Base-by-base conservation (phyloP, 495 filamentous ascomycete genomes). In the Aspergillus hancockii region DNA sequence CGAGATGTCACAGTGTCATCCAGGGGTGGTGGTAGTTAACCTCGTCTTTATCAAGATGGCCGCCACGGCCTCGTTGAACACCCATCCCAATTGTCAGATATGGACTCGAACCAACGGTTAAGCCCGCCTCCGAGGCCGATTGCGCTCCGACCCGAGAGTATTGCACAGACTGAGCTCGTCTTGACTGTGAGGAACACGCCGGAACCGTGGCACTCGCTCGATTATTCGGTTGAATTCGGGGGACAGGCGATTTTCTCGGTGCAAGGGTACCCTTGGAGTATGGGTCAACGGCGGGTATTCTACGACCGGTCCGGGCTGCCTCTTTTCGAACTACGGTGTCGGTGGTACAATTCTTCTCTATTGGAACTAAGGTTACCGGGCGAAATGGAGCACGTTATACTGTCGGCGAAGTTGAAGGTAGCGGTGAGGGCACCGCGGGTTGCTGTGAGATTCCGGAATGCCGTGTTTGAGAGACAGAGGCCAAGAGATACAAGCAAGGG, bases 171-270 rank as follows among this genome's bases (percentile, higher is more conserved):
- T 13, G 52, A 59, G 8, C 51, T 56, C 1, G 18, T 46, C n/a
- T 41, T 65, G 3, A 54, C 40, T 13, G 41, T 65, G 8, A 52
- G 36, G 13, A 65, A 61, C 54, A 36, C 40, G 4, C 58, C 63
- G 18, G 59, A 62, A 40, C 63, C 63, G 25, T 65, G 63, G 63
- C 63, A 65, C 12, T 36, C 55, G 7, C 59, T 65, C n/a, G 53
- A 65, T 52, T 65, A 65, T 52, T 49, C 40, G 18, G 49, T 65
- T 31, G 19, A 52, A 18, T 50, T 54, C 9, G 52, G 49, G 36
- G 59, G 59, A 1, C 23, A 21, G 3, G 52, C 56, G 1, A 40
- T 62, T 12, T 57, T 62, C 56, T 59, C 59, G 10, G 55, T 65
- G 3, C 54, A 54, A 16, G 63, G 63, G 0, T 56, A 62, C 47